phyloP scores from a whole-genome alignment of 2,329 filamentous ascomycete species.

The Phialophora macrospora region DNA sequence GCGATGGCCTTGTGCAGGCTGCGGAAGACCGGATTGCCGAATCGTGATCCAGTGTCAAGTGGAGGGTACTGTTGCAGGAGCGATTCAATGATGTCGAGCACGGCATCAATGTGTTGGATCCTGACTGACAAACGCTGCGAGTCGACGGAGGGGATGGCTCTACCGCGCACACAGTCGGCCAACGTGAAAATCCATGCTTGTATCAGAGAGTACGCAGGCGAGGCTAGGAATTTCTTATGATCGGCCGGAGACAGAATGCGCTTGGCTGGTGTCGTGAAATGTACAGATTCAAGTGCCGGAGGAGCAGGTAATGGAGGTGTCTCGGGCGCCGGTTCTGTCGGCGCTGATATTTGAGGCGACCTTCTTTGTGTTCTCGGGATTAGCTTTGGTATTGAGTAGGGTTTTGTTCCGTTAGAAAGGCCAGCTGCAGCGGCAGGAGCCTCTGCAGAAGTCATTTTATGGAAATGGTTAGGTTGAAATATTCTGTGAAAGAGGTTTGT shows the following conservation, averaged over 20 bases:
- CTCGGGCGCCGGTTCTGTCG: constrained; percentile 66
- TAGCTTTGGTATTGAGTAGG: constrained; percentile 34
- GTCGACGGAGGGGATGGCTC: constrained; percentile 66
- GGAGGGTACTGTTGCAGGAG: constrained; percentile 74
- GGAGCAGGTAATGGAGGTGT: constrained; percentile 75
- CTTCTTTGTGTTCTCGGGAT: constrained; percentile 44
- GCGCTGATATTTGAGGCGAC: constrained; percentile 38
- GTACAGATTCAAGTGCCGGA: constrained; percentile 63
- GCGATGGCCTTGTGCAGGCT: constrained; percentile 68
- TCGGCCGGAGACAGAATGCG: constrained; percentile 82
- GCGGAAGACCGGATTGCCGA: constrained; percentile 92
- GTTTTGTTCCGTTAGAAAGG: neutral
- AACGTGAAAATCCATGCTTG: constrained; percentile 85
- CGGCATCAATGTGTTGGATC: constrained; percentile 67
- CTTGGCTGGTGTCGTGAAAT: constrained; percentile 70
- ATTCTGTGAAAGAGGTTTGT: neutral
- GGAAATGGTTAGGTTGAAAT: neutral
- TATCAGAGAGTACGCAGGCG: constrained; percentile 75
- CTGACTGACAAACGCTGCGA: constrained; percentile 64
- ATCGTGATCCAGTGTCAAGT: constrained; percentile 85
- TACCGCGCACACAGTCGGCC: constrained; percentile 77
- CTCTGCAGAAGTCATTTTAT: neutral
- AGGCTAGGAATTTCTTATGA: constrained; percentile 79
- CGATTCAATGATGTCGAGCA: constrained; percentile 71
- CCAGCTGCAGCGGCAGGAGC: neutral